Base-by-base conservation (phyloP, 2,329 filamentous ascomycete species). In the Microcyclosporella mali region DNA sequence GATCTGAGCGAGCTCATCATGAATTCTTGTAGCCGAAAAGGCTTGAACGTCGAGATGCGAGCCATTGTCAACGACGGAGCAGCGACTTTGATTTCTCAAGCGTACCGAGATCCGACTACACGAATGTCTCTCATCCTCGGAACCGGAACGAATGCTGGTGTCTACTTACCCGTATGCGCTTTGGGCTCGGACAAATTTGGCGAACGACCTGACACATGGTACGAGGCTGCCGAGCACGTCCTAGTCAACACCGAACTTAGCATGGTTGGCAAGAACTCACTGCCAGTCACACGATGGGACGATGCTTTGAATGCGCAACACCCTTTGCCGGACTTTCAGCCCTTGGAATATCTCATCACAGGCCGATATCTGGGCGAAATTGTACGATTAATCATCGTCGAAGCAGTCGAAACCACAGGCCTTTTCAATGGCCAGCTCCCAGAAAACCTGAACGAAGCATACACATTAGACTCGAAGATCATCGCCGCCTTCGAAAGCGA, bases 161-260 rank as follows among this genome's bases (percentile, higher is more conserved):
- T 80, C 16, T 77, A 79, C 53, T 71, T 81, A 25, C 79, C 79
- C 2, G 70, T 77, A 10, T 60, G 63, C 25, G 69, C 72, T 28
- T 70, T 82, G 29, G 73, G 74, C 2, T 56, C 59, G 14, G 64
- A 68, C 38, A 82, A 82, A 51, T 80, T 78, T 57, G 76, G 75
- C 21, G 56, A 60, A 19, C 70, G 79, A 37, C 71, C 76, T 1
- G 63, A 70, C 12, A 69, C 68, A 30, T 80, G 77, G 76, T 70
- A 75, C 44, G 67, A 72, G 19, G 66, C 71, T 31, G 77, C 78
- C n/a, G 69, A 73, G 21, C 72, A 78, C 46, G 79, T 82, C 25
- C 74, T 82, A 40, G 72, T 81, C 54, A 83, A 83, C 58, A 82
- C 75, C 6, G 79, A 83, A 57, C 66, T 81, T 53, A 81, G 78